Evolutionary conservation across 148 eudicot genomes (phyloP).

Genomic region (Cornus suecica): DNA sequence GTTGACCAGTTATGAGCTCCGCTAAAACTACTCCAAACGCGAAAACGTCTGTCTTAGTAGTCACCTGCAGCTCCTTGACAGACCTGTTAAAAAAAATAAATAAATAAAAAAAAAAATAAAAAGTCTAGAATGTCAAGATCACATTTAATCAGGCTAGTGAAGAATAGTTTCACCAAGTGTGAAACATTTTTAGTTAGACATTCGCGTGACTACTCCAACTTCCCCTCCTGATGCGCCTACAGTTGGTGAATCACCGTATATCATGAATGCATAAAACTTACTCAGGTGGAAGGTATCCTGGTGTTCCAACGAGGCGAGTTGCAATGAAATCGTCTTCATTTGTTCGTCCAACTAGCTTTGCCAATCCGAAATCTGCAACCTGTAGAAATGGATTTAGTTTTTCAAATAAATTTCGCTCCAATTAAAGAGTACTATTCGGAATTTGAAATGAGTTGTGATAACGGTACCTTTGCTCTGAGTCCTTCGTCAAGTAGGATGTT

Average conservation of each 20-base stretch:
- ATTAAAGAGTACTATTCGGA: not conserved
- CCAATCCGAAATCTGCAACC: constrained; percentile 59
- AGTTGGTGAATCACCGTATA: not conserved
- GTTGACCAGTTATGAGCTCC: constrained; percentile 48
- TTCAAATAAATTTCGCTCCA: not conserved
- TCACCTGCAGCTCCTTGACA: constrained; percentile 47
- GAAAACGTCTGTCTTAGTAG: constrained; percentile 48
- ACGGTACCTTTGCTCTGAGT: constrained; percentile 47
- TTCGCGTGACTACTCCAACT: not conserved
- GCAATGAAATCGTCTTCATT: constrained; percentile 42
- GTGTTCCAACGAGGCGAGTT: constrained; percentile 56
- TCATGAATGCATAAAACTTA: constrained; percentile 1
- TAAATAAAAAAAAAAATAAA: no score
- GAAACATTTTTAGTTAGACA: not conserved
- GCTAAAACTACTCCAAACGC: constrained; percentile 57
- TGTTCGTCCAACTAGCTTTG: constrained; percentile 43
- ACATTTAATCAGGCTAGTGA: not conserved
- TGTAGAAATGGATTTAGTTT: constrained; percentile 8
- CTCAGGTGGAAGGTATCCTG: constrained; percentile 63
- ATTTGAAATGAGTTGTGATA: not conserved
- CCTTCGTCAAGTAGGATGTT: constrained; percentile 47
- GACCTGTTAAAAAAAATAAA: constrained; percentile 37
- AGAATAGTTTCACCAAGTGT: not conserved
- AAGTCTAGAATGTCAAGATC: not conserved
- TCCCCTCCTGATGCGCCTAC: not conserved